Base-by-base conservation (phyloP, 352 stramenopile genomes). In the Globisporangium solare region DNA sequence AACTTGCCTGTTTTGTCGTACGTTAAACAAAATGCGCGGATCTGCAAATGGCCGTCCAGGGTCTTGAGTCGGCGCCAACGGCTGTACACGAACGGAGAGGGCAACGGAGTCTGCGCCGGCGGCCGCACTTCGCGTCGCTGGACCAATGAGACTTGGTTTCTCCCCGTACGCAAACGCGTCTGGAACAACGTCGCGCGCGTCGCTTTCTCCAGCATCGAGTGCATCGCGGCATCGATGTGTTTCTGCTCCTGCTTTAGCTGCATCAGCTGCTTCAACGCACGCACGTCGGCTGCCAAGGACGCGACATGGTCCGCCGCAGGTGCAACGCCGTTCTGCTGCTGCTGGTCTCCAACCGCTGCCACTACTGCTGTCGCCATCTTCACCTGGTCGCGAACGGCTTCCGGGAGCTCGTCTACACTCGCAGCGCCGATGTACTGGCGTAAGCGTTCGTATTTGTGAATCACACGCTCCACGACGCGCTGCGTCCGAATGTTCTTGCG, bases 1-100 rank as follows among this genome's bases (percentile, higher is more conserved):
- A 97, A 98, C 53, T 95, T 87, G 35, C 96, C 94, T 17, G 79
- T 92, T 58, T 88, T 91, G 81, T 99, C 96, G 66, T 99, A 99
- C 45, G 88, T 93, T 46, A 99, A 74, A 67, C 94, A 98, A 63
- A 98, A 99, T 12, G 97, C 83, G 21, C 94, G 91, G 58, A 97
- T 98, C 51, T 89, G 74, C 50, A 98, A 69, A 66, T 99, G 95
- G 12, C 93, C 86, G 60, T 92, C 98, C 10, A 98, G 58, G 8
- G 85, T 93, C 63, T 95, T 95, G 35, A 95, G 64, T 2, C 79
- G 70, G 0, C 83, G 78, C 35, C 92, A 84, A 12, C 86, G 71
- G 46, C 83, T 92, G 57, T 95, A 95, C 31, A 92, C 67, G 51
- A 88, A 82, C 17, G 69, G 51, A 6, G 80, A 76, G 8, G 79